phyloP scores from a whole-genome alignment of 164 flowering plant genomes.

The Nelumbo lutea region DNA sequence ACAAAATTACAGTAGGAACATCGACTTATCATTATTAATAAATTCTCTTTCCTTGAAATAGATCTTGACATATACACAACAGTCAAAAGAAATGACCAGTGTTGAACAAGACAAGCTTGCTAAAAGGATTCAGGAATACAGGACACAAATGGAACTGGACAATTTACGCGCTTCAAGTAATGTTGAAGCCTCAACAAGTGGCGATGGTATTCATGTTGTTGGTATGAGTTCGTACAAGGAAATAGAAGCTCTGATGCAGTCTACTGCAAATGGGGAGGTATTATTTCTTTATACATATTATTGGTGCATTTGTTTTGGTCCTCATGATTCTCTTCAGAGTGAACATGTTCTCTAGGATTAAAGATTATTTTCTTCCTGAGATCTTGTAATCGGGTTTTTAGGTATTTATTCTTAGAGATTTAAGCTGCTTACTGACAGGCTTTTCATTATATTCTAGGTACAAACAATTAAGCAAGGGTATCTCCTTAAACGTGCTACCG shows the following conservation, averaged over 20 bases:
- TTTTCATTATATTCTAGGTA: slow-evolving; percentile 36
- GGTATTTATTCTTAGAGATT: too few species aligned
- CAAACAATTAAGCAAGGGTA: slow-evolving; percentile 88
- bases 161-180: slow-evolving; percentile 41
- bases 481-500: slow-evolving; percentile 73
- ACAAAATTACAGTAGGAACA: neutral
- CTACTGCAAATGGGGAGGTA: slow-evolving; percentile 65
- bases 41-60: slow-evolving; percentile 21
- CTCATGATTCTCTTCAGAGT: too few species aligned
- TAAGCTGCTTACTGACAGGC: neutral
- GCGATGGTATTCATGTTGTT: slow-evolving; percentile 39
- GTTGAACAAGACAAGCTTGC: slow-evolving; percentile 81
- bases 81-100: slow-evolving; percentile 74
- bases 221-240: slow-evolving; percentile 52
- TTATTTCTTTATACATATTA: neutral
- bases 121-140: slow-evolving; percentile 87
- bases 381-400: neutral
- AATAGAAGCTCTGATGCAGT: slow-evolving; percentile 65
- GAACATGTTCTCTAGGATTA: neutral
- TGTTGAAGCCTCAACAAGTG: slow-evolving; percentile 38
- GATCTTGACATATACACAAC: slow-evolving; percentile 90
- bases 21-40: neutral
- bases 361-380: neutral
- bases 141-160: slow-evolving; percentile 75
- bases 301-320: too few species aligned